Base-by-base conservation (phyloP, 306 rosid species). In the Begonia fuchsioides region DNA sequence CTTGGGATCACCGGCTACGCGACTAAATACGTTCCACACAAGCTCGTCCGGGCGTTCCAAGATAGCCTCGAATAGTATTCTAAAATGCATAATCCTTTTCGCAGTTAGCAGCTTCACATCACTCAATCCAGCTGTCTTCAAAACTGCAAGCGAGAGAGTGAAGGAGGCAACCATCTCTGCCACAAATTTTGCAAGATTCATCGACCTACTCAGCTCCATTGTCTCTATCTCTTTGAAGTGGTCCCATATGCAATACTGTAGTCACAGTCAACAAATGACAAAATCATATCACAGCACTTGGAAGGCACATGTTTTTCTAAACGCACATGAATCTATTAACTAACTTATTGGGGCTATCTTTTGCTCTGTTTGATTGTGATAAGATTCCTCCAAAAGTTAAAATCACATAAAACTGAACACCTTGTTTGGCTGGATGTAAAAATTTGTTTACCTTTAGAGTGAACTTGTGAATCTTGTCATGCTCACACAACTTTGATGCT, bases 381-480 rank as follows among this genome's bases (percentile, higher is more conserved):
- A 26, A 26, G 35, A 4, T 26, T 26, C 35, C 35, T 26, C 35
- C 35, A 26, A 26, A 26, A 26, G 7, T 26, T 26, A 26, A 26
- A 26, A 6, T 26, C 35, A 26, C 7, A 26, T 26, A 26, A 26
- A 26, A 26, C 35, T 5, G 5, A 39, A 39, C 52, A 26, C 7
- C 35, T 26, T 26, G 35, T 26, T 5, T 26, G 35, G 35, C 35
- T 4, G 1, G 35, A 26, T 26, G 35, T 26, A 4, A 26, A 26
- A 26, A 5, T 26, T 26, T 26, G 35, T 26, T 47, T 68, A 88
- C 96, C 93, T 88, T 94, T 19, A 90, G 73, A 15, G 97, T 90
- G 56, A 90, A 84, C 72, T 80, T 90, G 72, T 90, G 95, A 68
- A 81, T 84, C 67, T 84, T 90, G 57, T 90, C 95, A 72, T 84